phyloP scores from a whole-genome alignment of 192 early-diverging fungal genomes.

The Mortierella claussenii region DNA sequence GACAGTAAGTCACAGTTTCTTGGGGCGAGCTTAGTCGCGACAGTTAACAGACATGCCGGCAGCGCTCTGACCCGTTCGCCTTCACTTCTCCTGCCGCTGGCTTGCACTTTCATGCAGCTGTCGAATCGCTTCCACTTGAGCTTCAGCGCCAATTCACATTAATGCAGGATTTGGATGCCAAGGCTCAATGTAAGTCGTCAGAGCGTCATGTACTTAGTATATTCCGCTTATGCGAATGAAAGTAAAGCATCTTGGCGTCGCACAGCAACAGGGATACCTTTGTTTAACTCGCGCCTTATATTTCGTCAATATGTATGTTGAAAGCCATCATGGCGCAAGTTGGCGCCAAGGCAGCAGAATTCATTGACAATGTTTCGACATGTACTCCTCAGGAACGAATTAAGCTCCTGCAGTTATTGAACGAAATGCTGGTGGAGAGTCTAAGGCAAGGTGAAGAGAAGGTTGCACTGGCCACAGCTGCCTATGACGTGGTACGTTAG shows the following conservation, averaged over 20 bases:
- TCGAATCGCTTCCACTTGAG: conserved; percentile 82
- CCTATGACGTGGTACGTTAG: conserved; percentile 84
- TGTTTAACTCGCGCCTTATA: not conserved
- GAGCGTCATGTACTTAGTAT: not conserved
- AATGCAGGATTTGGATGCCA: conserved; percentile 93
- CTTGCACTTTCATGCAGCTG: conserved; percentile 64
- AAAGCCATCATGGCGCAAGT: conserved; percentile 80
- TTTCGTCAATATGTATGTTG: no score
- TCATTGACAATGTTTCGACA: conserved; percentile 72
- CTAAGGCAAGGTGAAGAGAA: conserved; percentile 94
- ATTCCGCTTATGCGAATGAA: not conserved
- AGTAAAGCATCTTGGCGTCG: no score
- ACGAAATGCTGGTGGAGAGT: conserved; percentile 73
- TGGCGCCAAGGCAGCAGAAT: conserved; percentile 72
- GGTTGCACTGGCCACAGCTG: conserved; percentile 90
- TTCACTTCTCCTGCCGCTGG: no score
- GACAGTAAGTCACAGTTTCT: conserved; percentile 80
- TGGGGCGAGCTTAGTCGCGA: no score
- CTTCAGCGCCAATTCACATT: conserved; percentile 89
- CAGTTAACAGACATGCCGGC: no score
- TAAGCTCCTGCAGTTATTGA: conserved; percentile 62
- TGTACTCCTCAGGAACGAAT: conserved; percentile 64
- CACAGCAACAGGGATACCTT: no score
- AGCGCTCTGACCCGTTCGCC: no score
- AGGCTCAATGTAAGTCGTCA: conserved; percentile 66